Base-by-base conservation (phyloP, 179 eudicot genomes). In the Nepenthes alata region DNA sequence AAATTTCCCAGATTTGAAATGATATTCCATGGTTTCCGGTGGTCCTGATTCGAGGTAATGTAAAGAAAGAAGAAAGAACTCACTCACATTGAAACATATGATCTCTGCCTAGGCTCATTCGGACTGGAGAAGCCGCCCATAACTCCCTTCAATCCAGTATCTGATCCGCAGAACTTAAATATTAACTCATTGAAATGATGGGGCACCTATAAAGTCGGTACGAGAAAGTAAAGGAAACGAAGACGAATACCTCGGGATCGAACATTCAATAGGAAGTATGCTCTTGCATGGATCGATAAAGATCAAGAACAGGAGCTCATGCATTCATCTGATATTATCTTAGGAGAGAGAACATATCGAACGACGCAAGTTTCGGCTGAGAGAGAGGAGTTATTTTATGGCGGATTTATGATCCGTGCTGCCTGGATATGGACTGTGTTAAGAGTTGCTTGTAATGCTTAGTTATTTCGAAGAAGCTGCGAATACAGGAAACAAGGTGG, bases 91-190 rank as follows among this genome's bases (percentile, higher is more conserved):
- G 77, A 73, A 49, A 62, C 64, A 51, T 62, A 69, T 25, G 78
- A 66, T 16, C 83, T 64, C 63, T 74, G 83, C 61, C 84, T 77
- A 47, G 75, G 55, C 14, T 82, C 87, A 67, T 75, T 71, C 6
- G 77, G 63, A 65, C 56, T 64, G 6, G 55, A 34, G 63, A 67
- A 61, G 35, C 62, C 55, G 49, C 77, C 74, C 77, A 77, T 71
- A 35, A 11, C 14, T n/a, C 37, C n/a, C 59, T 49, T 55, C 10
- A 25, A 13, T 38, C 0, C 16, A 2, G 44, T 41, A 35, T 35
- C 16, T 48, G 53, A 57, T 61, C 67, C 51, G 25, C 25, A 25
- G 25, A 48, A 52, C n/a, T 5, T 62, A 55, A 59, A 54, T 11
- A 54, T 13, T 45, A 11, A 55, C 12, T 37, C 41, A 34, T 37